Conservation (phyloP, 2,329 filamentous ascomycete genomes). For the Cryphonectria radicalis region DNA sequence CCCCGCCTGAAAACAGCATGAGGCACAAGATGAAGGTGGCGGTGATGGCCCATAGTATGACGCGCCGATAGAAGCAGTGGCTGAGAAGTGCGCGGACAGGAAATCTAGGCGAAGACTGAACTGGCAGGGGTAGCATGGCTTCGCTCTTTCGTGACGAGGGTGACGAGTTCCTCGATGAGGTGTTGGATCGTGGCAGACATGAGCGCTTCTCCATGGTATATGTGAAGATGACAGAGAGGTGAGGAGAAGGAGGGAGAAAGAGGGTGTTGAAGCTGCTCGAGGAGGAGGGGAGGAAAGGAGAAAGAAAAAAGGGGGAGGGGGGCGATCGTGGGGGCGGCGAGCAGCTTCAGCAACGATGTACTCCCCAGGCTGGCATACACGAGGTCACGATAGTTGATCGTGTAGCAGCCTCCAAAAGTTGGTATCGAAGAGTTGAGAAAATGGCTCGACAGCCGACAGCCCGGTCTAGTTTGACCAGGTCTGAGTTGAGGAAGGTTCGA, state of each 20-base stretch:
- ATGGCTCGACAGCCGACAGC: neutral
- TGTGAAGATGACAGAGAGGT: neutral
- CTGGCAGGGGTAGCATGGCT: constrained; percentile 26
- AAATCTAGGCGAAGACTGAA: constrained; percentile 32
- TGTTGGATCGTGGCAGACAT: constrained; percentile 20
- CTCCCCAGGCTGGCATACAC: constrained; percentile 18
- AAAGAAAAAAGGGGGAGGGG: neutral
- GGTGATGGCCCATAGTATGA: constrained; percentile 55
- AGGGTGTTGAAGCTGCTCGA: constrained; percentile 21
- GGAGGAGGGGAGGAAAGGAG: too few relatives aligned
- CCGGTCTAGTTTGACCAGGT: neutral
- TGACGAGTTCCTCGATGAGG: constrained; percentile 25
- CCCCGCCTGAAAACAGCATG: constrained; percentile 43
- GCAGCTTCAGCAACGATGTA: constrained; percentile 20
- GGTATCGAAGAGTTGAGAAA: neutral
- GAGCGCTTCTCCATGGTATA: constrained; percentile 25
- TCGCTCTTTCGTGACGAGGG: constrained; percentile 24
- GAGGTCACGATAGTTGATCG: constrained; percentile 6
- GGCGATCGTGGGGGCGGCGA: constrained; percentile 8
- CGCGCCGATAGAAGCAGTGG: constrained; percentile 56
- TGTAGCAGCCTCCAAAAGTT: neutral
- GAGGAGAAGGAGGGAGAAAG: neutral
- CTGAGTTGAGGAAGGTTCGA: neutral
- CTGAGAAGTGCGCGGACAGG: constrained; percentile 52
- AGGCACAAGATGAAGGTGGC: constrained; percentile 47